Conservation (phyloP, 192 early-diverging fungal genomes). For the Chytriomyces sp. region DNA sequence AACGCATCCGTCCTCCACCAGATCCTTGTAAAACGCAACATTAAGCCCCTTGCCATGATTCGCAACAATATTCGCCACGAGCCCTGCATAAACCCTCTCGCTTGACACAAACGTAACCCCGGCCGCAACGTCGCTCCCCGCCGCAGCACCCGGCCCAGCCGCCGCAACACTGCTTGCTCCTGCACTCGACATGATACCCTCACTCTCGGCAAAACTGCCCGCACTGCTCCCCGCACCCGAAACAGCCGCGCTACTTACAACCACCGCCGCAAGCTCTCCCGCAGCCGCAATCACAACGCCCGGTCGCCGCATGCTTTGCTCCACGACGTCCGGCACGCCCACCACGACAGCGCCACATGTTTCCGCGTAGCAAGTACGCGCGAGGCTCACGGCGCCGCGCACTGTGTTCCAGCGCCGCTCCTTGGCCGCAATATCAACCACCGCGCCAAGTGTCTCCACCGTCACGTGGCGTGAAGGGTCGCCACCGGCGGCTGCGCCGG, state of each 20-base stretch:
- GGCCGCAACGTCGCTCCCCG: too few relatives aligned
- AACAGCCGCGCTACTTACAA: neutral
- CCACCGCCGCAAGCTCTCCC: neutral
- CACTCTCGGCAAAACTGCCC: neutral
- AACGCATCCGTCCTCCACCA: slow-evolving; percentile 27
- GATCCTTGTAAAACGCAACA: slow-evolving; percentile 27
- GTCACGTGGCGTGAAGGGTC: neutral
- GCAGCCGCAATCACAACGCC: neutral
- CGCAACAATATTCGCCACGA: slow-evolving; percentile 33
- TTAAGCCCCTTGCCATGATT: slow-evolving; percentile 29
- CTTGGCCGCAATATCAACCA: slow-evolving; percentile 30
- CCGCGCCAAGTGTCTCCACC: slow-evolving; percentile 25
- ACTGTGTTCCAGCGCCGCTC: slow-evolving; percentile 32
- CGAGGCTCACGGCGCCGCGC: slow-evolving; percentile 14
- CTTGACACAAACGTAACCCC: too few relatives aligned
- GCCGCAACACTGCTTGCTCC: neutral
- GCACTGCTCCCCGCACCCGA: neutral
- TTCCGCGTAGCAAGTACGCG: neutral
- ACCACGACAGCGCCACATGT: neutral
- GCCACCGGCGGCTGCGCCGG: neutral
- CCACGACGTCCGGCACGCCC: slow-evolving; percentile 1
- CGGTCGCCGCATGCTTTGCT: slow-evolving; percentile 16
- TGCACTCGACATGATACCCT: neutral
- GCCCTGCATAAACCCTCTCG: neutral
- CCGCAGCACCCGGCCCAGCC: neutral